Base-by-base conservation (phyloP, 257 asterid species). In the Scutellaria barbata region DNA sequence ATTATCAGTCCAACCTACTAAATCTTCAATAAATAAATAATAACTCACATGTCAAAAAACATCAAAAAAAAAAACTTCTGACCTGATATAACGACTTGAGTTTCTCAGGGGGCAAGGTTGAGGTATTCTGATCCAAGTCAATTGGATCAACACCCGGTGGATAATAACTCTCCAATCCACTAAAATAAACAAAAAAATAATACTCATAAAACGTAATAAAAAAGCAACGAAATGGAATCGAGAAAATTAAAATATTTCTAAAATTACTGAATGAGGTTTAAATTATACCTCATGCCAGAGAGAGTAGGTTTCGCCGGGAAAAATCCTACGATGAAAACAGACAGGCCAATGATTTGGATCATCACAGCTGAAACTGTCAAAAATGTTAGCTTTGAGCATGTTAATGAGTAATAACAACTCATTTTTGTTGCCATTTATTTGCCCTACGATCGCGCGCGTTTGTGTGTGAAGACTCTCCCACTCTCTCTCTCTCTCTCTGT, bases 231-330 rank as follows among this genome's bases (percentile, higher is more conserved):
- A 2, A 11, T 14, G 42, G 30, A 6, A 12, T 46, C 10, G 20
- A 14, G 7, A 67, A 7, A 9, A 3, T 40, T 10, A 4, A 65
- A 43, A 3, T 5, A 39, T 61, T 37, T 13, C 18, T 25, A 12
- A 2, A 43, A 50, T 46, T 20, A 16, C 52, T 45, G 9, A 61
- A 33, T 3, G 46, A 42, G 25, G 7, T 18, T 46, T 46, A 30
- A 41, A 53, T 14, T 37, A 63, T 69, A 88, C 98, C 95, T 90
- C 74, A 82, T 58, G 61, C 98, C 96, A 14, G 96, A 77, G 61
- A 90, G 96, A 67, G 93, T 74, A 52, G 98, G 85, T 77, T 90
- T 92, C 62, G 83, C 90, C 54, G 97, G 97, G 70, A 92, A 92
- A 77, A 92, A 92, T 17, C 90, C 97, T 69, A 75, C 61, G 55